Percentiles rank a stretch among this genome's conserved stretches.
Conservation (phyloP, 345 rosid genomes). For the Populus euphratica region DNA sequence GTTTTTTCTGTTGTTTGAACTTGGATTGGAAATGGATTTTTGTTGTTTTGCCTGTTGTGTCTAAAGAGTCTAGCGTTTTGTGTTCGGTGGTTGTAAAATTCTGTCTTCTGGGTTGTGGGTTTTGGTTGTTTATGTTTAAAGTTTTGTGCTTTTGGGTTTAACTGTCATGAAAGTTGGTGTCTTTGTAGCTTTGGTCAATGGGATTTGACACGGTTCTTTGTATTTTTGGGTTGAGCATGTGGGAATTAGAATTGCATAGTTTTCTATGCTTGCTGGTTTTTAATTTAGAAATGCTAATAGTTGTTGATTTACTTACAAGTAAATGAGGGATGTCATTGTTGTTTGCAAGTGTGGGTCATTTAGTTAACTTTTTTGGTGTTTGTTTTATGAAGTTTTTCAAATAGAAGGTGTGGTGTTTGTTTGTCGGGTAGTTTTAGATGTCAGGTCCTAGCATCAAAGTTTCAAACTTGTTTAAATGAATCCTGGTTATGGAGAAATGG, state of each 20-base stretch:
- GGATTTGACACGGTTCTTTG: background rate
- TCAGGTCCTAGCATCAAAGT: background rate
- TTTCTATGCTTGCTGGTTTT: too few relatives aligned
- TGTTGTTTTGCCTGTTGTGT: background rate
- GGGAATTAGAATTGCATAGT: too few relatives aligned
- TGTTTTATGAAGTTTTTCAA: background rate
- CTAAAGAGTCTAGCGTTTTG: background rate
- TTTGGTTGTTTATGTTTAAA: background rate
- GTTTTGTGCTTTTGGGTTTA: background rate
- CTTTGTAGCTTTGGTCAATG: background rate
- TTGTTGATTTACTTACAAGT: too few relatives aligned
- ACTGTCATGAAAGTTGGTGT: background rate
- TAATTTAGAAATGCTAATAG: too few relatives aligned
- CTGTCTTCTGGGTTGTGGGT: background rate
- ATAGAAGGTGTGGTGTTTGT: background rate
- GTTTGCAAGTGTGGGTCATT: too few relatives aligned
- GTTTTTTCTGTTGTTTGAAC: background rate
- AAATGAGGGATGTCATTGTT: too few relatives aligned
- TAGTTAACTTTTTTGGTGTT: too few relatives aligned
- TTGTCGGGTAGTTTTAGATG: background rate
- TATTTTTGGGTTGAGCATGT: too few relatives aligned
- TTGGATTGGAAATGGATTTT: background rate
- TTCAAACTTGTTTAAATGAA: background rate
- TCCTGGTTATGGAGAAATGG: background rate
- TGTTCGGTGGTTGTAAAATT: background rate